phyloP scores from a whole-genome alignment of 495 filamentous ascomycete species.

The Zalerion maritima region DNA sequence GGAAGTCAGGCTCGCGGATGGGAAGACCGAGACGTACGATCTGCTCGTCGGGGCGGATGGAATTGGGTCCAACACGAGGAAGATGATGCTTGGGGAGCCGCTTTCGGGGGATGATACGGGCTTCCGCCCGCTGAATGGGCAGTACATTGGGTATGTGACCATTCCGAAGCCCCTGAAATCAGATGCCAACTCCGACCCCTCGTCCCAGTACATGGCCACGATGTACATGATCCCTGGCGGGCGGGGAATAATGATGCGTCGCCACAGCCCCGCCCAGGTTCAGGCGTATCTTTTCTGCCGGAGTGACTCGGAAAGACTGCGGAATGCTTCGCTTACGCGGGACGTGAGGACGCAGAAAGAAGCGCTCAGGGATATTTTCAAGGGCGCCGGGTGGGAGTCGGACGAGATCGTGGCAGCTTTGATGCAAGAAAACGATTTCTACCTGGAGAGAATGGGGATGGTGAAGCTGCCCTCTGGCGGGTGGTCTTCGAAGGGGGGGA shows the following conservation, averaged over 20 bases:
- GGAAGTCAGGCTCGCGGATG: conserved; percentile 25
- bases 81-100: conserved; percentile 22
- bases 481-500: conserved; percentile 27
- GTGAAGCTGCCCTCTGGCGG: conserved; percentile 20
- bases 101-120: conserved; percentile 11
- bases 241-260: conserved; percentile 23
- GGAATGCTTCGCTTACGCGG: conserved; percentile 3
- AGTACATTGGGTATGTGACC: conserved; percentile 26
- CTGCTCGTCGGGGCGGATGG: conserved; percentile 38
- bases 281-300: conserved; percentile 25
- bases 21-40: conserved; percentile 22
- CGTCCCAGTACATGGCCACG: conserved; percentile 18
- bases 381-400: conserved; percentile 25
- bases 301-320: conserved; percentile 13
- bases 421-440: conserved; percentile 25
- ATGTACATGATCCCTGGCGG: conserved; percentile 18
- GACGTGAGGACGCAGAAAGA: conserved; percentile 15
- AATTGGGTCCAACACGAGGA: conserved; percentile 24
- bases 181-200: no score
- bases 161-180: conserved; percentile 16
- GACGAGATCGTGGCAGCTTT: conserved; percentile 19
- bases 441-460: conserved; percentile 21
- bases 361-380: conserved; percentile 16
- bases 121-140: not conserved
- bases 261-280: conserved; percentile 18